Conservation (phyloP, 2,329 filamentous ascomycete species). For the Lachnellula hyalina region DNA sequence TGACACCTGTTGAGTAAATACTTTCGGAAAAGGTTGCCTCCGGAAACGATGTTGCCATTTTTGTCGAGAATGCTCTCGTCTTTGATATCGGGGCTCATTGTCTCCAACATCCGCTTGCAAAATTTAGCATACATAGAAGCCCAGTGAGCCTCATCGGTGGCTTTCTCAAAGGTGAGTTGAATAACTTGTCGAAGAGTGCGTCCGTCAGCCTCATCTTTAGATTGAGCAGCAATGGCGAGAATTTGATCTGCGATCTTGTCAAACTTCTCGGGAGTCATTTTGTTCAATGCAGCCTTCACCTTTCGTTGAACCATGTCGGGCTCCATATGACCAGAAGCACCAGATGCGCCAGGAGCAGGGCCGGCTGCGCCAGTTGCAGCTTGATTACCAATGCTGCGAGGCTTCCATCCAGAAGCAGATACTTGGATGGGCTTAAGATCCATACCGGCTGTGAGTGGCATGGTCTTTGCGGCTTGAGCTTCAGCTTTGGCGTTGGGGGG, state of each 20-base stretch:
- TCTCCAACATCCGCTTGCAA: constrained; percentile 94
- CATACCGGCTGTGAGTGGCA: constrained; percentile 82
- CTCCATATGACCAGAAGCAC: constrained; percentile 59
- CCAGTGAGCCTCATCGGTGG: constrained; percentile 97
- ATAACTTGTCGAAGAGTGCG: constrained; percentile 96
- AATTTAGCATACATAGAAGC: constrained; percentile 98
- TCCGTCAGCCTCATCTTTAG: constrained; percentile 90
- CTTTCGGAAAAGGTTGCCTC: constrained; percentile 94
- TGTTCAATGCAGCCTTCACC: constrained; percentile 97
- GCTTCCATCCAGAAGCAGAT: constrained; percentile 82
- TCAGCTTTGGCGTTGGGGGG: constrained; percentile 48
- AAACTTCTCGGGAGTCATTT: constrained; percentile 99
- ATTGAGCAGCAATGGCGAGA: constrained; percentile 85
- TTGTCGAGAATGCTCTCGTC: constrained; percentile 94
- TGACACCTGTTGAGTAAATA: constrained; percentile 98
- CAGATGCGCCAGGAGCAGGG: constrained; percentile 40
- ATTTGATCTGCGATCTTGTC: constrained; percentile 94
- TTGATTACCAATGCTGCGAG: constrained; percentile 57
- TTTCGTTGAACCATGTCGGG: constrained; percentile 95
- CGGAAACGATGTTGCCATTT: constrained; percentile 79
- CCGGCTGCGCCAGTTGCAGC: constrained; percentile 35
- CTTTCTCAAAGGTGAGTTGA: constrained; percentile 98
- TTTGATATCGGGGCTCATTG: constrained; percentile 89
- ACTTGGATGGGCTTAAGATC: constrained; percentile 75
- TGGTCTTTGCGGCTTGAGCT: constrained; percentile 70